Base-by-base conservation (phyloP, 352 stramenopile species). In the Phytophthora citrophthora region DNA sequence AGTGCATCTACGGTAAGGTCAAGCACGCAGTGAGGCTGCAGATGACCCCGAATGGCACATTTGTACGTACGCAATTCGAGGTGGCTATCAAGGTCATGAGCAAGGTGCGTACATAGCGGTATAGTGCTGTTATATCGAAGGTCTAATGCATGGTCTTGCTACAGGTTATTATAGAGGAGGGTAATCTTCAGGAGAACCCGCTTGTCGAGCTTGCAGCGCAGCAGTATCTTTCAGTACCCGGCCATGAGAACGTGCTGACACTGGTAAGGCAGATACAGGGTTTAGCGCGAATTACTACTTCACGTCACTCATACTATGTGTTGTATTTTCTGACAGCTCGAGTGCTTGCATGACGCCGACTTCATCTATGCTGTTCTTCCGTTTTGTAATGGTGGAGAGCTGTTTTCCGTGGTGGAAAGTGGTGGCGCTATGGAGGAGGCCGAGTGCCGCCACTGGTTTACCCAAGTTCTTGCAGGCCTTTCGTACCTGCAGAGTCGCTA, bases 51-150 rank as follows among this genome's bases (percentile, higher is more conserved):
- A 79, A 89, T 44, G 86, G 86, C 39, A 89, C 85, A 8, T 93
- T 95, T 39, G 71, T 93, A 47, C 86, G 86, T 49, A 95, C 84
- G 16, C 86, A 88, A 54, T 77, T 82, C 43, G 86, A 95, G 47
- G 86, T 95, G 43, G 86, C 86, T 18, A 92, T 95, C 58, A 95
- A 95, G 59, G 80, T 95, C 66, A 95, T 95, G 86, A 95, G 86
- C 76, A 93, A 93, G 79, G 85, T 93, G 38, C 23, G 62, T 24
- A 1, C 8, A 50, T 48, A 27, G 9, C 13, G 11, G 15, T 39
- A 34, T 34, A 2, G 29, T 29, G 7, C 10, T 57, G 11, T 20
- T 62, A 27, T 54, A 7, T 43, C 12, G 20, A 34, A 31, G 27
- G 15, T 52, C 7, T 36, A 18, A 16, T 49, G 32, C 11, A 29